Evolutionary conservation across 768 basidiomycete species (phyloP), one percentile per base, ranked within the genome.

Genomic region (Boletus subcaerulescens): DNA sequence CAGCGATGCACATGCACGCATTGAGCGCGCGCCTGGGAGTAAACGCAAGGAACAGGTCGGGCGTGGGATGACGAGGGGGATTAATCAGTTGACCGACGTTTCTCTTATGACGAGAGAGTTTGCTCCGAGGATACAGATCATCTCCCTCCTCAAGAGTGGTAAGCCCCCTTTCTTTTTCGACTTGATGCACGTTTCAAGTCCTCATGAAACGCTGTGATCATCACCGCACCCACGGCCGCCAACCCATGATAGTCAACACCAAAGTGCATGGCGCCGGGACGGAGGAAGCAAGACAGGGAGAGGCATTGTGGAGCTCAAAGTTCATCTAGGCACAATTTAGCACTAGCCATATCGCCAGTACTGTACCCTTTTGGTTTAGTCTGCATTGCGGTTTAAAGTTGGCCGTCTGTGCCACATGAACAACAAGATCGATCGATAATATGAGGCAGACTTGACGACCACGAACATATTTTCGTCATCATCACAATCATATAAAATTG

Each of bases 221-320:
- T 22, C 52, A 50, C 53, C 53, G 22, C 39, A 44, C 46, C 26
- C 39, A 38, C 24, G 12, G 24, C 22, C 38, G 48, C 29, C 45
- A 4, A 17, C 14, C 32, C 17, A 33, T 24, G 9, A 43, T 26
- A 81, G 79, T 80, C 62, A 79, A 78, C 59, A 66, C 75, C 4
- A 76, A 73, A 57, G 70, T 82, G 13, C 79, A 77, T 68, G 76
- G 77, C 12, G 63, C 65, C 47, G 79, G 78, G 59, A 76, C 74
- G 57, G 77, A 79, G 33, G 75, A 80, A 68, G 79, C 78, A 11
- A 72, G 81, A 55, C 73, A 78, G 55, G 73, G 74, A 45, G 80
- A 81, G 58, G 80, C 79, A 8, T 61, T 79, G 60, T 79, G 79
- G 75, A 81, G 79, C 62, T 80, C 79, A 15, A 80, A 77, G 63